A percentile compares a stretch with the other conserved stretches of the same genome.
Conservation (phyloP, 352 stramenopile genomes). For the Pythium coloratum region DNA sequence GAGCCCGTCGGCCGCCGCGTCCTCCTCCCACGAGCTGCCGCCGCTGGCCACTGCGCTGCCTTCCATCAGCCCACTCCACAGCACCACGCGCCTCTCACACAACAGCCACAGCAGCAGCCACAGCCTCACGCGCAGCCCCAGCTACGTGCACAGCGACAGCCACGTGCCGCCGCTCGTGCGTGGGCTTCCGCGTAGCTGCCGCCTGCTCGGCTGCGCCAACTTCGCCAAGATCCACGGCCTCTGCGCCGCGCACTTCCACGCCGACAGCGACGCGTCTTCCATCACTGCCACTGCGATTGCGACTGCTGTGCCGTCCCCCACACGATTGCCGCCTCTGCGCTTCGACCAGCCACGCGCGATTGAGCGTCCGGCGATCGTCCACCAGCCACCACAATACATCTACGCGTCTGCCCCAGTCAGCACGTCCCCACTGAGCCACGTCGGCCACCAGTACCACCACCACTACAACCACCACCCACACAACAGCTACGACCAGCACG, state of each 20-base stretch:
- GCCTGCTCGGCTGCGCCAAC: constrained; percentile 53
- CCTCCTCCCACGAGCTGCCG: constrained; percentile 15
- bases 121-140: constrained; percentile 16
- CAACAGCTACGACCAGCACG: constrained; percentile 10
- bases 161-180: constrained; percentile 43
- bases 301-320: background rate
- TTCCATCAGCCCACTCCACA: constrained; percentile 44
- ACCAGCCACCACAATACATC: constrained; percentile 2
- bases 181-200: constrained; percentile 42
- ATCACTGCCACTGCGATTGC: background rate
- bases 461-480: constrained; percentile 4
- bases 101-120: background rate
- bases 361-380: constrained; percentile 15
- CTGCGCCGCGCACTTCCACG: constrained; percentile 62
- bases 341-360: constrained; percentile 19
- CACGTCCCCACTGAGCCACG: constrained; percentile 7
- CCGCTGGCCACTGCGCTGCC: constrained; percentile 18
- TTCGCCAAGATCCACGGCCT: constrained; percentile 69
- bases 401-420: background rate
- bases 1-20: constrained; percentile 17
- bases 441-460: constrained; percentile 12
- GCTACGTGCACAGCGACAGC: constrained; percentile 2
- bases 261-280: constrained; percentile 12
- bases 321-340: constrained; percentile 24
- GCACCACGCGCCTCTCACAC: constrained; percentile 27